phyloP scores from a whole-genome alignment of 1,139 yeast species.

The Pichia sp. region DNA sequence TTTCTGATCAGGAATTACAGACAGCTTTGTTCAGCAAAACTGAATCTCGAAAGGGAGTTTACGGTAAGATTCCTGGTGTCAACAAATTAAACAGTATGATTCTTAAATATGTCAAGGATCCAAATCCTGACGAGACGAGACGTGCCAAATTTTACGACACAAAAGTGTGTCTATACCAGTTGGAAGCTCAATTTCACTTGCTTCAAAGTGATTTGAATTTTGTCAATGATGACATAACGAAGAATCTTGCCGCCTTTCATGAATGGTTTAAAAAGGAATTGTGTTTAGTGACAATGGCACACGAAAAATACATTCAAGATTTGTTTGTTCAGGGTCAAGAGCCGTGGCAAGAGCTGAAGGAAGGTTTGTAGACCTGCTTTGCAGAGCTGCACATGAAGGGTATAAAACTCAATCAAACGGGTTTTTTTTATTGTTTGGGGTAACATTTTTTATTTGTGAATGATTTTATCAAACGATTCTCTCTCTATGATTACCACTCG shows the following conservation, averaged over 20 bases:
- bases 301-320: constrained; percentile 18
- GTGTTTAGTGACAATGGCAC: constrained; percentile 14
- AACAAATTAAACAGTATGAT: constrained; percentile 47
- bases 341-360: constrained; percentile 14
- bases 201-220: constrained; percentile 38
- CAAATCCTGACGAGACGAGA: constrained; percentile 48
- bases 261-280: constrained; percentile 23
- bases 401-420: no score
- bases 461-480: no score
- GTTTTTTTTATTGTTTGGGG: no score
- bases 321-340: constrained; percentile 17
- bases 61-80: constrained; percentile 31
- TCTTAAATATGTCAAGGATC: constrained; percentile 43
- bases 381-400: not conserved
- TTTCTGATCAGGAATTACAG: constrained; percentile 29
- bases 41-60: constrained; percentile 16
- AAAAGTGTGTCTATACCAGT: constrained; percentile 33
- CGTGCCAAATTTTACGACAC: constrained; percentile 36
- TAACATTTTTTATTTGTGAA: no score
- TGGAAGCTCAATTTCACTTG: constrained; percentile 43
- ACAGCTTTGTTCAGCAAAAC: constrained; percentile 27
- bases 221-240: constrained; percentile 33
- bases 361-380: not conserved
- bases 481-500: no score
- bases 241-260: constrained; percentile 21